Evolutionary conservation across 345 rosid genomes (phyloP), one percentile per base, ranked within the genome.

Genomic region (Passiflora organensis): DNA sequence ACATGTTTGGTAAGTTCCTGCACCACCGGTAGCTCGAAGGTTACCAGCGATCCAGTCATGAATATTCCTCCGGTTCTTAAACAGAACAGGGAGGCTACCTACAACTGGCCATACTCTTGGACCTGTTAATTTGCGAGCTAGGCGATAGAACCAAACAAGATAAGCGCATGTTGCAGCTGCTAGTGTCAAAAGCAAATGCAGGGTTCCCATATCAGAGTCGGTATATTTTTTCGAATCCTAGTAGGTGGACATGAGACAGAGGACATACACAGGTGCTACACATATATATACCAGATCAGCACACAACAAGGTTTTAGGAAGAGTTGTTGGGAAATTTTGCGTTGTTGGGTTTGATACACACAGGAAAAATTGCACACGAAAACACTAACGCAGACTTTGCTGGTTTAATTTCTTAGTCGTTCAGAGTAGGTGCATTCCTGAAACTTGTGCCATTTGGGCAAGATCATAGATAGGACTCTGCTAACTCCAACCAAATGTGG

Each of bases 31-130:
- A 17, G 75, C 65, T 0, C 87, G 80, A 63, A 91, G 97, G 73
- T 87, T 82, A 9, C 67, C 62, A 1, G 87, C 77, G 18, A 91
- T 82, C 96, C 97, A 91, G 14, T 91, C 96, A 23, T 87, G 96
- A 59, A 87, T 55, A 44, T 80, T 60, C 39, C 53, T 59, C 32
- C 86, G 75, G 73, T 87, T 91, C 37, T 58, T 50, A 61, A 80
- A 72, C 6, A 91, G 77, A 57, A 6, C 23, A 6, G 96, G 97
- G 14, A 91, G 75, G 62, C 95, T 85, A 15, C 97, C 97, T 1
- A 87, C 71, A 4, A 90, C 1, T 0, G 97, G 97, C 72, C 80
- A 80, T 14, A 75, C 78, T 53, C 57, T 83, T 0, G 96, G 87
- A 32, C 97, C 97, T 6, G 87, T 78, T 1, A 87, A 78, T 43